Base-by-base conservation (phyloP, 345 rosid species). In the Dipteronia sinensis region DNA sequence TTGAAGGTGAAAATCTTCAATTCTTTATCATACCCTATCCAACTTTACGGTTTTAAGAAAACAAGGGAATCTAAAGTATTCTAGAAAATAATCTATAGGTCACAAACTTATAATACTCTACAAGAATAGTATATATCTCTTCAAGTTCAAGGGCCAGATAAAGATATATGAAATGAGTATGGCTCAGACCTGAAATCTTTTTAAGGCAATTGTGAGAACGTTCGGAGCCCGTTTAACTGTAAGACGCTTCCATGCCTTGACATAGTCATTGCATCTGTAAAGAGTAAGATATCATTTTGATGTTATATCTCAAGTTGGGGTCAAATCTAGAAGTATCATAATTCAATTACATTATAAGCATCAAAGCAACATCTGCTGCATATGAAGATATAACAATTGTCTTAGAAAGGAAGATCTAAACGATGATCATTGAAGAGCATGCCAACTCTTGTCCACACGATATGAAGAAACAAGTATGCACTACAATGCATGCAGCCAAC, bases 241-340 rank as follows among this genome's bases (percentile, higher is more conserved):
- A 55, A 97, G 93, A 73, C 97, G 92, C 88, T 97, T 97, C 88
- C 92, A 94, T 77, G 98, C 99, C 89, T 89, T 93, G 40, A 97
- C 99, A 85, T 97, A 97, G 83, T 88, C 95, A 80, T 80, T 91
- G 88, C 97, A 93, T 79, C 97, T 93, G 84, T 27, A 80, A 68
- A 23, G 12, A 77, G 63, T 15, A 22, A 38, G 25, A 42, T 62
- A 61, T 49, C 71, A 78, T 34, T 47, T 53, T 44, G 72, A 38
- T 58, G 42, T 65, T 25, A 42, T 29, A 49, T 65, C 51, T 17
- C 38, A 25, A 67, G 17, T 12, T 44, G 42, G 29, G n/a, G 49
- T 56, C 22, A 38, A 72, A 67, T 29, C 10, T 2, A 76, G 17
- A 59, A n/a, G 1, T 23, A 69, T 12, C 4, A 61, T 55, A 16